Evolutionary conservation across 495 filamentous ascomycete genomes (phyloP), one percentile per base, ranked within the genome.

Genomic region (Apodospora peruviana): DNA sequence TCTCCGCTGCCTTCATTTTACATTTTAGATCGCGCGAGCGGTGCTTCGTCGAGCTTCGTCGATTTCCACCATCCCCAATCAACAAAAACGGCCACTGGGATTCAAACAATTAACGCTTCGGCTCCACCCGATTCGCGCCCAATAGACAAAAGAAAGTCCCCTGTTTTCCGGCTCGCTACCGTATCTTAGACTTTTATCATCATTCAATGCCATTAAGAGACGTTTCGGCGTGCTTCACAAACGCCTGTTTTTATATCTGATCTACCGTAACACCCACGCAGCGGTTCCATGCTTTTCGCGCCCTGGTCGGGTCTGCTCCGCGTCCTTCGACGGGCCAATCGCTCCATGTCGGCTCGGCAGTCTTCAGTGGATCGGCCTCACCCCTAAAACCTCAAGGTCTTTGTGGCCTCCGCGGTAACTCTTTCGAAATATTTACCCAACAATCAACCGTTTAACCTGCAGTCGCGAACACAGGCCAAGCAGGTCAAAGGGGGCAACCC

Each of bases 221-320:
- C 27, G 12, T 12, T 5, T 32, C 45, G 38, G 35, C n/a, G n/a
- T 19, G 40, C 27, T 29, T n/a, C n/a, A n/a, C n/a, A n/a, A n/a
- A n/a, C n/a, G n/a, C n/a, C n/a, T n/a, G n/a, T n/a, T n/a, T n/a
- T n/a, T n/a, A 39, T 43, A 41, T 32, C 37, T 24, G 48, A 50
- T 43, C 36, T 44, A 47, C 44, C 57, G 54, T 45, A 51, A 54
- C 54, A 18, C 50, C 45, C 35, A 27, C 54, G 29, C 21, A 53
- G 39, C 50, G 29, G 55, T 52, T 55, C 51, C 58, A 60, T 60
- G 58, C 45, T 51, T 39, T 34, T 41, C 41, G 47, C 48, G 55
- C 32, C 49, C 45, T 25, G 43, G 38, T 45, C 51, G 40, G 40
- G 42, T 46, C 51, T 37, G 41, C 43, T 20, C 40, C 47, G 16